These are phyloP conservation scores for Cicer yamashitae DNA, from an alignment of 306 rosid genomes.

Conservation along the genomic window DNA sequence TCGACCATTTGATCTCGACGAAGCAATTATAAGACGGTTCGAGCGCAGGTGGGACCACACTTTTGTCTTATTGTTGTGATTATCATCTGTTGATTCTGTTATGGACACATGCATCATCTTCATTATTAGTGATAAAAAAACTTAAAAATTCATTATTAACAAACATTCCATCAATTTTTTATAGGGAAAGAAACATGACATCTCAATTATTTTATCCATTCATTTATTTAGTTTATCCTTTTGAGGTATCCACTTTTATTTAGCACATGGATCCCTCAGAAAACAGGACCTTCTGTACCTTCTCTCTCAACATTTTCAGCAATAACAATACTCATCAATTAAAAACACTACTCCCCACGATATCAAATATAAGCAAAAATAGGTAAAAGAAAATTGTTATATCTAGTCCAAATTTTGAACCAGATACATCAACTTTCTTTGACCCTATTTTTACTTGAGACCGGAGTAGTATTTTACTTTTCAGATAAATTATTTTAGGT, in stretches of 20 bases:
- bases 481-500: not conserved
- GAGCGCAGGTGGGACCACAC: slow-evolving; percentile 65
- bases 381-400: too few relatives aligned
- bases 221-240: not conserved
- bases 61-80: slow-evolving; percentile 13
- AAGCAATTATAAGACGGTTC: slow-evolving; percentile 84
- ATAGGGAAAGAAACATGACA: not conserved
- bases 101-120: slow-evolving; percentile 10
- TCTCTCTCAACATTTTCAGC: slow-evolving; percentile 14
- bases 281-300: slow-evolving; percentile 16
- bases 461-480: not conserved
- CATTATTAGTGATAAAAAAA: slow-evolving; percentile 2
- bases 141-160: slow-evolving; percentile 6
- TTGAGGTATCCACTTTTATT: slow-evolving; percentile 13
- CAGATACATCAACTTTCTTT: too few relatives aligned
- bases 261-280: slow-evolving; percentile 19
- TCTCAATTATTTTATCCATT: slow-evolving; percentile 31
- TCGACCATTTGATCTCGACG: slow-evolving; percentile 91
- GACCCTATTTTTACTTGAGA: too few relatives aligned
- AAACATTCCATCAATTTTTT: slow-evolving; percentile 31
- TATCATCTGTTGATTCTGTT: slow-evolving; percentile 22
- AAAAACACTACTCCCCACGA: not conserved
- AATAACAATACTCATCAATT: not conserved
- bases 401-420: too few relatives aligned
- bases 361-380: too few relatives aligned